These are phyloP conservation scores for Butyriboletus loyo DNA, from an alignment of 768 basidiomycete species.

Conservation along the genomic window DNA sequence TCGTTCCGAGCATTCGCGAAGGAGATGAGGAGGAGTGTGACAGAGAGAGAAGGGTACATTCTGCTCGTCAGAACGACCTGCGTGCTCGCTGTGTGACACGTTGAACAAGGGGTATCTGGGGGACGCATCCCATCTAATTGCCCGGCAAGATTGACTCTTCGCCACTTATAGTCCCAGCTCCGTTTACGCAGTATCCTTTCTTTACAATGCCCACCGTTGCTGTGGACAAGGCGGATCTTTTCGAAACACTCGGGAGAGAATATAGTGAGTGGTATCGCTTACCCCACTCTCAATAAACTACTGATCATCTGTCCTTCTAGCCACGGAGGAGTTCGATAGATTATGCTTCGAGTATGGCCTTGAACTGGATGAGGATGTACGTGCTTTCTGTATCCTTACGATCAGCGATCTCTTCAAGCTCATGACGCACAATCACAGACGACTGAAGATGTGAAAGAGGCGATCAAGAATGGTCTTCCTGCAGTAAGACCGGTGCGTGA, in stretches of 20 bases:
- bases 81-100: slow-evolving; percentile 5
- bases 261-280: slow-evolving; percentile 56
- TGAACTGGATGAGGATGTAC: slow-evolving; percentile 95
- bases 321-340: slow-evolving; percentile 91
- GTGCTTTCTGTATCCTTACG: slow-evolving; percentile 25
- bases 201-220: slow-evolving; percentile 85
- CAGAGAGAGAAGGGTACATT: slow-evolving; percentile 7
- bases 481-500: slow-evolving; percentile 74
- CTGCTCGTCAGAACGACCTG: background rate
- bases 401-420: background rate
- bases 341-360: slow-evolving; percentile 97
- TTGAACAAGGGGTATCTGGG: slow-evolving; percentile 18
- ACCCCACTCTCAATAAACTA: slow-evolving; percentile 3
- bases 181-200: background rate
- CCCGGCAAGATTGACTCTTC: background rate
- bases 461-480: slow-evolving; percentile 79
- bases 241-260: slow-evolving; percentile 74
- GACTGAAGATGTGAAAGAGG: slow-evolving; percentile 80
- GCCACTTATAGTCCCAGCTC: background rate
- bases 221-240: slow-evolving; percentile 94
- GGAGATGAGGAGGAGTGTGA: slow-evolving; percentile 14
- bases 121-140: slow-evolving; percentile 3
- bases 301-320: slow-evolving; percentile 41
- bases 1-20: slow-evolving; percentile 12
- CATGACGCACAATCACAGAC: slow-evolving; percentile 51